Evolutionary conservation across 192 early-diverging fungal species (phyloP), one percentile per base, ranked within the genome.

Genomic region (Podila epicladia): DNA sequence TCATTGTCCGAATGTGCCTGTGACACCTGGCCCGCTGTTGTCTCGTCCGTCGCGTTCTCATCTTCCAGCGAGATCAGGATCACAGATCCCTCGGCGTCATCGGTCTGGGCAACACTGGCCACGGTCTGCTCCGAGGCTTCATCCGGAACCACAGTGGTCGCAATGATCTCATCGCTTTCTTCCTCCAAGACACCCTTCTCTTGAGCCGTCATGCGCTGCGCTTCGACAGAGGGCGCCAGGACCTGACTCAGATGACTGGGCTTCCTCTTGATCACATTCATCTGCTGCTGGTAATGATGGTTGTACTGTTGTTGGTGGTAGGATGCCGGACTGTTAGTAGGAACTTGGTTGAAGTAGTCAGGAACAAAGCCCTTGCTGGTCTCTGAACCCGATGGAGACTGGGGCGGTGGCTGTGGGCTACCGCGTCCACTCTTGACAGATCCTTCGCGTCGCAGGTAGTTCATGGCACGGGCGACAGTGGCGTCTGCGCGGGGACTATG

Each of bases 31-130:
- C 9, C 64, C 35, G 29, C 26, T 45, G 8, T 41, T 22, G 55
- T 22, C 31, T 33, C 32, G 5, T 59, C 38, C n/a, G n/a, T 22
- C 1, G 17, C 62, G 22, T 51, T 61, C 45, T 45, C 37, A 17
- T 71, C 74, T 31, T 76, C 35, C 9, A 78, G 58, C 8, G 69
- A 63, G 48, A 78, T 67, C 24, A 78, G 3, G 5, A 78, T 71
- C 33, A 50, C 55, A 7, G 67, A 76, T 3, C 45, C 41, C 3
- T 64, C 58, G 49, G 51, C 65, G 45, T 37, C 38, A 7, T 33
- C 37, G 13, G 19, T 37, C n/a, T 29, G 31, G 20, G n/a, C 37
- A 22, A 22, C 15, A 24, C 62, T 37, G 4, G 20, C 5, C 33
- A 33, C 7, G 20, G 35, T 35, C 17, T n/a, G 33, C 19, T 50